Evolutionary conservation across 345 rosid species (phyloP).

Genomic region (Brassica carinata): DNA sequence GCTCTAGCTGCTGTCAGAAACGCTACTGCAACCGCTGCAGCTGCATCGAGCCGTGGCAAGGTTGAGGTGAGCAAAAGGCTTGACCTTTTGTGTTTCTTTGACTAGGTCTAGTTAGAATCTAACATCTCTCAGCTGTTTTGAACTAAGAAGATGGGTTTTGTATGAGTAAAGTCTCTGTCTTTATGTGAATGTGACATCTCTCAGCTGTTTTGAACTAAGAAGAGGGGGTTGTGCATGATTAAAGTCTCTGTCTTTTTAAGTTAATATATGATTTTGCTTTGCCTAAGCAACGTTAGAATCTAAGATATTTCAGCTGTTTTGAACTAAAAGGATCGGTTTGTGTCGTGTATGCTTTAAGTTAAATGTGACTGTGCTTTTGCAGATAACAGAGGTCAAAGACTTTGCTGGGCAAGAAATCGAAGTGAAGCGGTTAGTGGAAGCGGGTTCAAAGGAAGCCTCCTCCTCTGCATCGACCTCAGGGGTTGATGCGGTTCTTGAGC

Average conservation of each 20-base stretch:
- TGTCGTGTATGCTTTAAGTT: background rate
- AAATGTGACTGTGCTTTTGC: background rate
- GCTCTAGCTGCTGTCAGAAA: slow-evolving; percentile 86
- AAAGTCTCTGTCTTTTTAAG: background rate
- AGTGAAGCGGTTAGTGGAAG: slow-evolving; percentile 10
- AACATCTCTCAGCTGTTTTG: background rate
- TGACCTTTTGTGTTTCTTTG: background rate
- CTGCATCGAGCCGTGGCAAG: slow-evolving; percentile 65
- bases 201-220: background rate
- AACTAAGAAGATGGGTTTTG: background rate
- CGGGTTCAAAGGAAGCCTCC: background rate
- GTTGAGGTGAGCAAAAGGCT: slow-evolving; percentile 60
- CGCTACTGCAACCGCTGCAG: slow-evolving; percentile 72
- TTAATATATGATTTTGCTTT: background rate
- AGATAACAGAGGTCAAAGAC: slow-evolving; percentile 10
- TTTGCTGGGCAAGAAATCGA: slow-evolving; percentile 1
- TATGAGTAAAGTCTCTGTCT: background rate
- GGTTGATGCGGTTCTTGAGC: slow-evolving; percentile 66
- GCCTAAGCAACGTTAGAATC: background rate
- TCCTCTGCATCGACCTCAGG: background rate
- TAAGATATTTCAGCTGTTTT: background rate
- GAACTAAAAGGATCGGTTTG: background rate
- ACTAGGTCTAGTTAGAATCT: background rate
- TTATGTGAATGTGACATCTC: background rate
- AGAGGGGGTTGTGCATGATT: background rate